phyloP scores from a whole-genome alignment of 2,329 filamentous ascomycete species.

The Clonostachys rosea region DNA sequence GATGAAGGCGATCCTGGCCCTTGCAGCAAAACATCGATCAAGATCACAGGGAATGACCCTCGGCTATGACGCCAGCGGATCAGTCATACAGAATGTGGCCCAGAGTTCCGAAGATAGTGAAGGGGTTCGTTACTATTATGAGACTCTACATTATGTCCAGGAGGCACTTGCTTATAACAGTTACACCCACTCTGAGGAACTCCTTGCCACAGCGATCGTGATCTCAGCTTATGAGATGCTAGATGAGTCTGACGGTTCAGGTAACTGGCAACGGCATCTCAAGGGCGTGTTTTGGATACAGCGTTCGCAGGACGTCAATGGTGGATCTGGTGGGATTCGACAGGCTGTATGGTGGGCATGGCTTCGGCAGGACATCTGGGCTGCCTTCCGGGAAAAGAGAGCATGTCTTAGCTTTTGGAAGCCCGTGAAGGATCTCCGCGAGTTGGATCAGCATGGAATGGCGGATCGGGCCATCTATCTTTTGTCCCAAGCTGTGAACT shows the following conservation, averaged over 20 bases:
- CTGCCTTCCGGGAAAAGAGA: conserved; percentile 51
- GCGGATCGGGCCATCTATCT: conserved; percentile 36
- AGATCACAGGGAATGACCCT: conserved; percentile 1
- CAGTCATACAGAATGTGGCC: background rate
- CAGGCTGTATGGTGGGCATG: conserved; percentile 61
- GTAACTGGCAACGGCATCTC: conserved; percentile 54
- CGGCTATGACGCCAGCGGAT: background rate
- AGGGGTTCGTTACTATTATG: conserved; percentile 44
- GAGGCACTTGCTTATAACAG: conserved; percentile 49
- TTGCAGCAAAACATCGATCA: conserved; percentile 40
- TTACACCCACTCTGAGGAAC: conserved; percentile 31
- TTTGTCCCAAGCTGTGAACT: conserved; percentile 46
- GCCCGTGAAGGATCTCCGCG: conserved; percentile 37
- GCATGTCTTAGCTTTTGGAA: conserved; percentile 52
- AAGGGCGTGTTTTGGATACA: conserved; percentile 63
- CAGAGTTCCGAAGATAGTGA: conserved; percentile 16
- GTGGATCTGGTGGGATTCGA: conserved; percentile 47
- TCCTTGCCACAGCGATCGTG: conserved; percentile 51
- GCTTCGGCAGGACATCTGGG: conserved; percentile 60
- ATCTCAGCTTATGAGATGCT: conserved; percentile 62
- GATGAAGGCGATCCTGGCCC: conserved; percentile 49
- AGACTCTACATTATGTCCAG: conserved; percentile 54
- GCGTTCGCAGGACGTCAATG: conserved; percentile 52
- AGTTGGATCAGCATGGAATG: conserved; percentile 44
- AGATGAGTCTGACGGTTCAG: conserved; percentile 32